Base-by-base conservation (phyloP, 768 basidiomycete species). In the Hericium erinaceus region DNA sequence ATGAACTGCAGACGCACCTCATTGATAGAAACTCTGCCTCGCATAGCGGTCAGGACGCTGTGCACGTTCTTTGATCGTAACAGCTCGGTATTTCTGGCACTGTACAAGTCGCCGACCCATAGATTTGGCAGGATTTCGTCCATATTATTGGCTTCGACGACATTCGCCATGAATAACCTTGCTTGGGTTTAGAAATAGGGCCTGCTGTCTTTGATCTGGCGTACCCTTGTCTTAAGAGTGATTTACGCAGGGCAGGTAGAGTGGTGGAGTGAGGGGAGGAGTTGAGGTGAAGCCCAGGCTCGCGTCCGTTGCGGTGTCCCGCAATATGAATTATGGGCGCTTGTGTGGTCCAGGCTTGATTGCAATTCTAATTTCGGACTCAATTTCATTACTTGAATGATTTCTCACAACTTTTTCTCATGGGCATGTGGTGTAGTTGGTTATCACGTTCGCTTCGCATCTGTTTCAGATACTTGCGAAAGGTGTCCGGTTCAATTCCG, bases 101-200 rank as follows among this genome's bases (percentile, higher is more conserved):
- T 89, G 7, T 74, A 72, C 7, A 94, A 70, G 72, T 91, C 82
- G 8, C 93, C 92, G 22, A 97, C 80, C 93, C 92, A 95, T 2
- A 97, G 72, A 4, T 84, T 81, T 33, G 82, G 82, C 15, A 89
- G 77, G 38, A 95, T 77, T 71, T 93, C 81, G 72, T 95, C 82
- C 86, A 95, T 89, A 11, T 66, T 52, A 39, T 60, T 55, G 37
- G 57, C 33, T 16, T 59, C 57, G 20, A 16, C 22, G 48, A 39
- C 55, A 46, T 55, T 18, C n/a, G 40, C 48, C 63, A 64, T 63
- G 56, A 33, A 13, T 28, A 10, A 22, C 16, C 15, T n/a, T 13
- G 49, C 44, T 22, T 16, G 16, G 12, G 12, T 26, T 51, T 16
- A 38, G 16, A 53, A 7, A n/a, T 15, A 51, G 50, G 50, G 9